These are phyloP conservation scores for Venturia nashicola DNA, from an alignment of 2,329 filamentous ascomycete genomes.

Conservation along the genomic window DNA sequence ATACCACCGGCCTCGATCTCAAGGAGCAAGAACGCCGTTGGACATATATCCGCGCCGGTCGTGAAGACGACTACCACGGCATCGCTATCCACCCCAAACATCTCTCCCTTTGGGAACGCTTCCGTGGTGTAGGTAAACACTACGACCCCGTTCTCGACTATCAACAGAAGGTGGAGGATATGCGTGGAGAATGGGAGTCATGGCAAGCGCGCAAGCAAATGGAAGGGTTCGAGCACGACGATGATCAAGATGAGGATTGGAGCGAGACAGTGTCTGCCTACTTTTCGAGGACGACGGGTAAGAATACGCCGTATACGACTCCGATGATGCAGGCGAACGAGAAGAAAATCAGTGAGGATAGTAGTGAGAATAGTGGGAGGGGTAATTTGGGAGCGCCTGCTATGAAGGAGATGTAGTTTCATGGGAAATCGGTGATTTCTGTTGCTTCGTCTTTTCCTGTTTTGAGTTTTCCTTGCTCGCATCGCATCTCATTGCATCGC, in stretches of 20 bases:
- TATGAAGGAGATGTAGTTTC: not conserved
- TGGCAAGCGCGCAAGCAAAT: constrained; percentile 40
- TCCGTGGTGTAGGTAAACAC: constrained; percentile 63
- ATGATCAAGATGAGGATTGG: constrained; percentile 19
- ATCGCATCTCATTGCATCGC: too few relatives aligned
- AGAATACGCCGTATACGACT: constrained; percentile 1
- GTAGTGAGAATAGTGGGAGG: not conserved
- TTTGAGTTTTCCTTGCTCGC: not conserved
- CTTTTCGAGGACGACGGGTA: constrained; percentile 6
- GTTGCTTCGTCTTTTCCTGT: not conserved
- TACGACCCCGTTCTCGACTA: constrained; percentile 79
- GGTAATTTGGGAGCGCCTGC: not conserved
- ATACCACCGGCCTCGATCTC: constrained; percentile 90
- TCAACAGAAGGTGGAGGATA: constrained; percentile 72
- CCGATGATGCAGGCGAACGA: constrained; percentile 7
- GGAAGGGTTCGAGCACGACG: constrained; percentile 29
- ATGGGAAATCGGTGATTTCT: not conserved
- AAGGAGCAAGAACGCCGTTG: constrained; percentile 96
- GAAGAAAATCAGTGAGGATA: constrained; percentile 5
- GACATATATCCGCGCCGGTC: constrained; percentile 70
- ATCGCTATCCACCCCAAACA: constrained; percentile 85
- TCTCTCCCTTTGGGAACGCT: constrained; percentile 76
- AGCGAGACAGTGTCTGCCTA: constrained; percentile 5
- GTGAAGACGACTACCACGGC: constrained; percentile 76
- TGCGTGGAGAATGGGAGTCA: constrained; percentile 46